Conservation (phyloP, 805 yeast species). For the Ogataea nitratoaversa region DNA sequence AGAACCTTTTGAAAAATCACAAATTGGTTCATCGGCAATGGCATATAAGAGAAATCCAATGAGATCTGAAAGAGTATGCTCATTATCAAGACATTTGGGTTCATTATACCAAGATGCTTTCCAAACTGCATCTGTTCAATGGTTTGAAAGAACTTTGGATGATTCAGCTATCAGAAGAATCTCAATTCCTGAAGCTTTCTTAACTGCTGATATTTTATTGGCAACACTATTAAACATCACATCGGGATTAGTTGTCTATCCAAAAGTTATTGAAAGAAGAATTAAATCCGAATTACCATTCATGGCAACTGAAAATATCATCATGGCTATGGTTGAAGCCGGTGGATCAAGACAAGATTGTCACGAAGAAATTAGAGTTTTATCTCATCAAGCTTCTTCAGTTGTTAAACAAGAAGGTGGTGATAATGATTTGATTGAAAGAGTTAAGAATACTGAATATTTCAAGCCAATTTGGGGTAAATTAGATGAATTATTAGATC, state of each 20-base stretch:
- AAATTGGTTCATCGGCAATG: constrained; percentile 98
- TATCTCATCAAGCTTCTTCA: constrained; percentile 95
- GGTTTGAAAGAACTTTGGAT: constrained; percentile 99
- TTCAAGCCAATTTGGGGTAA: constrained; percentile 87
- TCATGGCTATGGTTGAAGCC: constrained; percentile 99
- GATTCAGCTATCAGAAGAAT: constrained; percentile 98
- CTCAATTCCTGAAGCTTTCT: constrained; percentile 91
- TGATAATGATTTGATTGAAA: constrained; percentile 92
- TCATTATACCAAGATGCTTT: constrained; percentile 89
- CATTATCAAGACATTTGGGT: constrained; percentile 94
- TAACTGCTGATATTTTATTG: constrained; percentile 90
- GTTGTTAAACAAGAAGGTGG: constrained; percentile 98
- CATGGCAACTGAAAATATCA: constrained; percentile 99
- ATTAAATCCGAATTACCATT: constrained; percentile 92
- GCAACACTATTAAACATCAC: constrained; percentile 89
- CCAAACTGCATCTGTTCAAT: constrained; percentile 96
- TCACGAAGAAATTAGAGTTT: constrained; percentile 94
- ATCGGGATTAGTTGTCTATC: constrained; percentile 94
- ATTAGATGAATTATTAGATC: constrained; percentile 77
- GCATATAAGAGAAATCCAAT: constrained; percentile 99
- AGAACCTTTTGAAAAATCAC: constrained; percentile 98
- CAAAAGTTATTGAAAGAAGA: constrained; percentile 97
- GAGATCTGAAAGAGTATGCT: constrained; percentile 98
- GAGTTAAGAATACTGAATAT: constrained; percentile 72
- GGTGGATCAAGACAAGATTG: constrained; percentile 98